phyloP scores from a whole-genome alignment of 257 asterid genomes.

The Capsicum pubescens region DNA sequence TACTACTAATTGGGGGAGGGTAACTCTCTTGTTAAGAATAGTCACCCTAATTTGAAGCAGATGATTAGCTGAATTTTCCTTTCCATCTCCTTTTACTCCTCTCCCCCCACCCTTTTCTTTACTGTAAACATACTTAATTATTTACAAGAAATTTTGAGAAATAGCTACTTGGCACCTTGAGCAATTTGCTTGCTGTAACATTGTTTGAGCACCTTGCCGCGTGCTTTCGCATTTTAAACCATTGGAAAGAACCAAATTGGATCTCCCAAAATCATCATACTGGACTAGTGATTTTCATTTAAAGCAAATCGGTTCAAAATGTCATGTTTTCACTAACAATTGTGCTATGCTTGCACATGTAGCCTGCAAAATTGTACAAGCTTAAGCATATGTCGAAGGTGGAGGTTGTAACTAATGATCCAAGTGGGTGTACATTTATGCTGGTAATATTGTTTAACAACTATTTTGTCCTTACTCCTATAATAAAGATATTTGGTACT shows the following conservation, averaged over 20 bases:
- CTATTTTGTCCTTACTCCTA: slow-evolving; percentile 17
- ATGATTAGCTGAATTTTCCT: slow-evolving; percentile 12
- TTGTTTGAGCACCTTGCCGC: slow-evolving; percentile 9
- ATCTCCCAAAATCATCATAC: slow-evolving; percentile 20
- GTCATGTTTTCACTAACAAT: slow-evolving; percentile 21
- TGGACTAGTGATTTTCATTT: background rate
- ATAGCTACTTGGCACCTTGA: background rate
- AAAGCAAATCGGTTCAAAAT: slow-evolving; percentile 2
- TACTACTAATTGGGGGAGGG: background rate
- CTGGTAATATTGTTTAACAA: slow-evolving; percentile 56
- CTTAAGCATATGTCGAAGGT: slow-evolving; percentile 95
- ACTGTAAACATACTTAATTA: background rate
- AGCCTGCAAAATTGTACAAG: slow-evolving; percentile 93
- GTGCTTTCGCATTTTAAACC: slow-evolving; percentile 3
- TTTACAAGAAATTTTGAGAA: background rate
- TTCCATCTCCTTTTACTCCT: background rate
- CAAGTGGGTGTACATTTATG: slow-evolving; percentile 96
- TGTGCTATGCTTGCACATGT: slow-evolving; percentile 21
- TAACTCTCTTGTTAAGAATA: background rate
- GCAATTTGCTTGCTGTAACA: slow-evolving; percentile 25
- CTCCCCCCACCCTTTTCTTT: background rate
- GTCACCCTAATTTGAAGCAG: background rate
- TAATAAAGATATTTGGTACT: slow-evolving; percentile 27
- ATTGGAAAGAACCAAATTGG: slow-evolving; percentile 12
- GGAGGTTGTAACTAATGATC: slow-evolving; percentile 92